Evolutionary conservation across 2,329 filamentous ascomycete species (phyloP).

Genomic region (Fonsecaea multimorphosa): DNA sequence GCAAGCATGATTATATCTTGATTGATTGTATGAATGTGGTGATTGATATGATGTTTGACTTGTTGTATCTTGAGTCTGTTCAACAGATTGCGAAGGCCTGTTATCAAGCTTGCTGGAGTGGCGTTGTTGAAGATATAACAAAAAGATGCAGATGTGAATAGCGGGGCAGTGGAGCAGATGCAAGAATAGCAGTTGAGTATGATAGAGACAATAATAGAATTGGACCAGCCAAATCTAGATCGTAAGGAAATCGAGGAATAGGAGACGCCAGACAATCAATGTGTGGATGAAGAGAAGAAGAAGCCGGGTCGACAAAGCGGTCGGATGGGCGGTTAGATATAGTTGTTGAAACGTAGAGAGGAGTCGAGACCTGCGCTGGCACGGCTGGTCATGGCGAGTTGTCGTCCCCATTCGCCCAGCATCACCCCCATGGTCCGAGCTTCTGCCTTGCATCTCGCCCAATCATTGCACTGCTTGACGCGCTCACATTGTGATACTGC

Average conservation of each 20-base stretch:
- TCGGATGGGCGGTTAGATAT: slow-evolving; percentile 32
- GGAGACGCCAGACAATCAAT: slow-evolving; percentile 46
- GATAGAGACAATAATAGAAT: slow-evolving; percentile 40
- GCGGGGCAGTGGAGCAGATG: slow-evolving; percentile 12
- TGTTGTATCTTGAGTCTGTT: slow-evolving; percentile 3
- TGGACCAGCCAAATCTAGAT: slow-evolving; percentile 52
- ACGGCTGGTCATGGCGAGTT: slow-evolving; percentile 5
- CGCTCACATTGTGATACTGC: slow-evolving; percentile 33
- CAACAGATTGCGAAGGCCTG: background rate
- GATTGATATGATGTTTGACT: slow-evolving; percentile 13
- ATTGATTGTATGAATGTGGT: background rate
- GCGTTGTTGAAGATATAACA: slow-evolving; percentile 16
- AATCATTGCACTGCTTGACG: slow-evolving; percentile 24
- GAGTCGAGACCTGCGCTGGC: slow-evolving; percentile 2
- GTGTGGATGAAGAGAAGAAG: slow-evolving; percentile 36
- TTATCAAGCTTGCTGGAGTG: background rate
- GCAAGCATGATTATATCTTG: slow-evolving; percentile 46
- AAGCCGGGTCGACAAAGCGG: slow-evolving; percentile 27
- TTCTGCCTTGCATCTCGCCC: slow-evolving; percentile 8
- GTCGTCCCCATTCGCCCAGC: slow-evolving; percentile 24
- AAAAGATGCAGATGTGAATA: slow-evolving; percentile 4
- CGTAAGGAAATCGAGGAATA: slow-evolving; percentile 43
- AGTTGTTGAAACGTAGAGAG: slow-evolving; percentile 19
- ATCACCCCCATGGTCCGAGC: slow-evolving; percentile 4
- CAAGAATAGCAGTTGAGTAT: slow-evolving; percentile 41